Evolutionary conservation across 805 yeast species (phyloP).

Genomic region (Zygotorulaspora florentina): DNA sequence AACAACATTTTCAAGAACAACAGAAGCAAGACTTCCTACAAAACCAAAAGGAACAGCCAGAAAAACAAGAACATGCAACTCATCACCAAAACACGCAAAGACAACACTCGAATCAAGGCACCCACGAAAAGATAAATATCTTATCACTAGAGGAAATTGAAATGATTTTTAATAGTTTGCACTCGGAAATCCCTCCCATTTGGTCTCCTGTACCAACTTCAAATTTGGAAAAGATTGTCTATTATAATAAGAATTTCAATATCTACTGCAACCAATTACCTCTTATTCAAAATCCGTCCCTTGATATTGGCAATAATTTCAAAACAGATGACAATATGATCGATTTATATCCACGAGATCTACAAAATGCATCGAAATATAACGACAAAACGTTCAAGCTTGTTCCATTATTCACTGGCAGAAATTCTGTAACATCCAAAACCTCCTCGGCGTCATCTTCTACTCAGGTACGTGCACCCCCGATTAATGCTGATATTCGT

Average conservation of each 20-base stretch:
- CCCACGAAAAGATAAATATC: conserved; percentile 23
- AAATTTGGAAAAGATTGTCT: conserved; percentile 50
- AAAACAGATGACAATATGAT: conserved; percentile 31
- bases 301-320: conserved; percentile 34
- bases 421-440: conserved; percentile 7
- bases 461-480: conserved; percentile 7
- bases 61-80: conserved; percentile 6
- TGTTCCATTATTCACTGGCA: conserved; percentile 5
- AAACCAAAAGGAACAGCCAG: neutral
- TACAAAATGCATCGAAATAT: conserved; percentile 20
- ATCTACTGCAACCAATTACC: conserved; percentile 60
- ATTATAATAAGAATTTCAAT: conserved; percentile 56
- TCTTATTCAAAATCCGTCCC: conserved; percentile 38
- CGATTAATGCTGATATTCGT: conserved; percentile 5
- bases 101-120: neutral
- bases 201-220: conserved; percentile 58
- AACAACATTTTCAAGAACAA: conserved; percentile 7
- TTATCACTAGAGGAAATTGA: conserved; percentile 38
- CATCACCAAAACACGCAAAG: conserved; percentile 7
- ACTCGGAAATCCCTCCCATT: conserved; percentile 37
- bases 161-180: conserved; percentile 35
- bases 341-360: conserved; percentile 28
- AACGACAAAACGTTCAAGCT: conserved; percentile 13
- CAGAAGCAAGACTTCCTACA: neutral
- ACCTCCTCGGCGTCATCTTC: conserved; percentile 13